Percentiles rank a stretch among this genome's conserved stretches.
These are phyloP conservation scores for Epithemia pelagica DNA, from an alignment of 108 stramenopile genomes.

Conservation along the genomic window DNA sequence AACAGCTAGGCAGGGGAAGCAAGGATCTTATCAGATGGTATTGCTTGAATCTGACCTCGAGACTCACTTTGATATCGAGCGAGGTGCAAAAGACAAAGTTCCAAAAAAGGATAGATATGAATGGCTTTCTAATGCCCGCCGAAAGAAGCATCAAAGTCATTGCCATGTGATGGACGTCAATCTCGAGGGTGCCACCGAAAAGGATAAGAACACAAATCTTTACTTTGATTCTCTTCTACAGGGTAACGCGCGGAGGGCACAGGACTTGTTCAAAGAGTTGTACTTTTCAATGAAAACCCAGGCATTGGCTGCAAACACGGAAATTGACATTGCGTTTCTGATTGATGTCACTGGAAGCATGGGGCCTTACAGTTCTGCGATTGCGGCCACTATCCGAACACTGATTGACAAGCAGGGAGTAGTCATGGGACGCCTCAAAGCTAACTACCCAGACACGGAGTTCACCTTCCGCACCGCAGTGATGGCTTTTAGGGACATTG, in stretches of 20 bases:
- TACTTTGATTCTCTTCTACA: slow-evolving; percentile 49
- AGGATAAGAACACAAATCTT: slow-evolving; percentile 31
- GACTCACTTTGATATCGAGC: slow-evolving; percentile 32
- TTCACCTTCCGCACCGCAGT: slow-evolving; percentile 37
- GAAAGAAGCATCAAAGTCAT: slow-evolving; percentile 15
- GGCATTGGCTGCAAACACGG: slow-evolving; percentile 28
- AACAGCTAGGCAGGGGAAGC: slow-evolving; percentile 57
- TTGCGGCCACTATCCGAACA: slow-evolving; percentile 3
- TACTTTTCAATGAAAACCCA: slow-evolving; percentile 44
- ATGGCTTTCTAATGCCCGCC: slow-evolving; percentile 33
- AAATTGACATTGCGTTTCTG: slow-evolving; percentile 38
- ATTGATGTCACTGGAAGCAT: slow-evolving; percentile 61
- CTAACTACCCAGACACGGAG: slow-evolving; percentile 41
- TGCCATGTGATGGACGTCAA: slow-evolving; percentile 33
- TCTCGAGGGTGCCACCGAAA: slow-evolving; percentile 33
- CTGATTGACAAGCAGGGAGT: slow-evolving; percentile 10
- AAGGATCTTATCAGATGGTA: slow-evolving; percentile 48
- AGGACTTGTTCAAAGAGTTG: slow-evolving; percentile 32
- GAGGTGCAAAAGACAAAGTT: slow-evolving; percentile 21
- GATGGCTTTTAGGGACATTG: slow-evolving; percentile 47
- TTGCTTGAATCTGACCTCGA: slow-evolving; percentile 48
- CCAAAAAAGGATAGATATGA: slow-evolving; percentile 38
- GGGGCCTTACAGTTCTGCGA: slow-evolving; percentile 24
- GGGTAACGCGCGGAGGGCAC: slow-evolving; percentile 15
- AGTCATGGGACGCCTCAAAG: slow-evolving; percentile 29